Evolutionary conservation across 805 yeast species (phyloP), one percentile per base, ranked within the genome.

Genomic region (Ogataea paraovalis): DNA sequence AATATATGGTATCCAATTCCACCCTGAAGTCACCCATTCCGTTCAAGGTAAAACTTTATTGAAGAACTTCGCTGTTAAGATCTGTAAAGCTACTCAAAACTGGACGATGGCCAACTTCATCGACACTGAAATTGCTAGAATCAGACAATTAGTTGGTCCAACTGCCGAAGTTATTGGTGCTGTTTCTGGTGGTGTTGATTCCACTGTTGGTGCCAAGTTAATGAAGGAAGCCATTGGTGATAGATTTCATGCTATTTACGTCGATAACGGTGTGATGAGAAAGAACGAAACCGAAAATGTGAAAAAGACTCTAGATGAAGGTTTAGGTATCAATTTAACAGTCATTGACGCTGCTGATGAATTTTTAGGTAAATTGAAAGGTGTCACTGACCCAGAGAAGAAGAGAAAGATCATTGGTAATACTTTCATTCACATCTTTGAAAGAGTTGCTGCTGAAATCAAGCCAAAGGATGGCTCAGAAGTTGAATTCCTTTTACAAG

Each of bases 101-200:
- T 94, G 99, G 99, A 86, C 92, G 49, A 94, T 94, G 99, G 87
- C 85, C 74, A 94, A 94, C 78, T 94, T 94, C 71, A 87, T 94
- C 64, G 96, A 89, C 62, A 89, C 97, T 55, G 99, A 94, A 76
- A 91, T 94, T 62, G 82, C 86, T 58, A 84, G 99, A 72, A 94
- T 94, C 60, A 81, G 90, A 70, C 77, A 80, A 45, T 75, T 92
- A 56, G 97, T 94, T 58, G 99, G 99, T 44, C 97, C 97, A 57
- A 84, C 90, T 48, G 98, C 97, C 48, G 98, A 94, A 73, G 99
- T 94, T 55, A 94, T 94, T 65, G 99, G 99, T 73, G 99, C 99
- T 47, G 99, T 94, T 56, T 89, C 97, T 45, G 99, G 99, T 64
- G 99, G 99, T 76, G 99, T 94, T 54, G 99, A 94, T 73, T 94